Base-by-base conservation (phyloP, 2,329 filamentous ascomycete species). In the Cladorrhinum sp. region DNA sequence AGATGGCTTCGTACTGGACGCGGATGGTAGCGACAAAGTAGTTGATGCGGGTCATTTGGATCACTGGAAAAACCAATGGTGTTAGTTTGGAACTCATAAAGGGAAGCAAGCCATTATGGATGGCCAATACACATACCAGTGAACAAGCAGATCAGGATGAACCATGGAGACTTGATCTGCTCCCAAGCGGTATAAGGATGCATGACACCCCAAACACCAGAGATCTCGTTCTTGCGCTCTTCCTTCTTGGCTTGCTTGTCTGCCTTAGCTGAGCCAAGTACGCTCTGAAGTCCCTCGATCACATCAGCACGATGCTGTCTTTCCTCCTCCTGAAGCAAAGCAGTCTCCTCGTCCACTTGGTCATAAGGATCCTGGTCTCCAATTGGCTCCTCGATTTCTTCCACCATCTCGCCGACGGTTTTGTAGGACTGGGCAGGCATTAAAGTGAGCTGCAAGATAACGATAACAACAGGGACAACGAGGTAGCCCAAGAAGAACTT, bases 21-120 rank as follows among this genome's bases (percentile, higher is more conserved):
- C 90, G 83, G 64, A 96, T 88, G 2, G 92, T 96, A 2, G 92
- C 91, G 57, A 96, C 91, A 72, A 96, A 96, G 78, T 92, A 96
- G 76, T 96, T 96, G 81, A 96, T 96, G 28, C 89, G 83, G 1
- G 87, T 87, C 86, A 90, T 90, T 73, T 90, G 87, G 42, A 90
- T 75, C 30, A 89, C 81, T 26, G 69, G 46, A 48, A 14, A 50
- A 20, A 28, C 20, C 9, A n/a, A 14, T 12, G 7, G 16, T 49
- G 23, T 56, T 26, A 14, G 28, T 36, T 26, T 21, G 23, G 58
- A 10, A 10, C 36, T 20, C 33, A 9, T 2, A 1, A 33, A 10
- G 21, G 2, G 5, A 39, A 20, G 28, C 5, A 36, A 5, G 42
- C n/a, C n/a, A n/a, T n/a, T n/a, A n/a, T n/a, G n/a, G n/a, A n/a